Percentiles rank a stretch among this genome's conserved stretches.
Evolutionary conservation across 2,329 filamentous ascomycete genomes (phyloP).

Genomic region (Pezicula neosporulosa): DNA sequence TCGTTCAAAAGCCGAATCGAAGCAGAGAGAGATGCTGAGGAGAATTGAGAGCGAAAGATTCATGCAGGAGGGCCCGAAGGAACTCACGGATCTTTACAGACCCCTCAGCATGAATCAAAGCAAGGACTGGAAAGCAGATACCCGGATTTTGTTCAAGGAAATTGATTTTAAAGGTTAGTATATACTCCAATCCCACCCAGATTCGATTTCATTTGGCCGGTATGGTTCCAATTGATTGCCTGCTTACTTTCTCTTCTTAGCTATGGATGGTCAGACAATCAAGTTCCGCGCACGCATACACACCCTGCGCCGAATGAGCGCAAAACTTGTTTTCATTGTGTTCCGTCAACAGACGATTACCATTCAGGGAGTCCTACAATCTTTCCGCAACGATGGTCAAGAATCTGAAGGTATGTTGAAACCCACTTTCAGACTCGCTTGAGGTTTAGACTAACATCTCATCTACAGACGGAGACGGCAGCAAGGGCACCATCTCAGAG

Average conservation of each 20-base stretch:
- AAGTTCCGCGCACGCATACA: slow-evolving; percentile 70
- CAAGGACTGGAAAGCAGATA: slow-evolving; percentile 25
- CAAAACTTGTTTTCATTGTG: slow-evolving; percentile 79
- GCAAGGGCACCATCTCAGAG: slow-evolving; percentile 55
- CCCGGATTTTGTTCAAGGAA: slow-evolving; percentile 26
- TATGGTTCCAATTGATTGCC: not conserved
- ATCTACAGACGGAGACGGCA: slow-evolving; percentile 14
- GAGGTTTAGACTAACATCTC: slow-evolving; percentile 2
- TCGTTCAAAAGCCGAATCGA: slow-evolving; percentile 19
- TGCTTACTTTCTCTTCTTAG: slow-evolving; percentile 8
- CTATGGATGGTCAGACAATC: slow-evolving; percentile 22
- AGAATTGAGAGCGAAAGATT: slow-evolving; percentile 26
- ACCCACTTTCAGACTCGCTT: not conserved
- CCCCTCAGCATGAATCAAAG: slow-evolving; percentile 31
- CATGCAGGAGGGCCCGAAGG: slow-evolving; percentile 21
- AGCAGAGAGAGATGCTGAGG: slow-evolving; percentile 22
- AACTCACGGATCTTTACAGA: slow-evolving; percentile 25
- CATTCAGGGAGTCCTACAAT: slow-evolving; percentile 73
- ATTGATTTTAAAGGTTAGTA: slow-evolving; percentile 23
- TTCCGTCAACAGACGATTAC: slow-evolving; percentile 82
- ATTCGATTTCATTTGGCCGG: not conserved
- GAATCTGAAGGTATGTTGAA: slow-evolving; percentile 15
- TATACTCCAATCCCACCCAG: not conserved
- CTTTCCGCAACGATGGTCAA: slow-evolving; percentile 14
- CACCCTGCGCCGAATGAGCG: slow-evolving; percentile 76